A percentile compares a stretch with the other conserved stretches of the same genome.
These are phyloP conservation scores for Phytophthora litchii DNA, from an alignment of 352 stramenopile genomes.

Conservation along the genomic window DNA sequence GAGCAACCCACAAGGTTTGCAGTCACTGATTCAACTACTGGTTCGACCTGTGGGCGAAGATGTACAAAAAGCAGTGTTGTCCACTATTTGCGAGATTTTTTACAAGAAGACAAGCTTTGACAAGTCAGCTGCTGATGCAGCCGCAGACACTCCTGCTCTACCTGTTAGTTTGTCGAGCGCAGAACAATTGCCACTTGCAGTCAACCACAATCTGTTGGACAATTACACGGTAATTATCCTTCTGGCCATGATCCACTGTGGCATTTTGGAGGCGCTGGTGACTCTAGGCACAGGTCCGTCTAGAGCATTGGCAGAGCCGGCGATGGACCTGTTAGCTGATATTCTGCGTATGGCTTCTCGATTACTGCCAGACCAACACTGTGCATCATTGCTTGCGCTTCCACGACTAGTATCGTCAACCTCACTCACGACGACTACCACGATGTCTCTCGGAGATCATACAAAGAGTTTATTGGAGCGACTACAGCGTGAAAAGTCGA, in stretches of 20 bases:
- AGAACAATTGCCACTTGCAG: constrained; percentile 63
- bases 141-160: constrained; percentile 58
- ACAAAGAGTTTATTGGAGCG: constrained; percentile 77
- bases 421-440: constrained; percentile 74
- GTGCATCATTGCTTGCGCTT: constrained; percentile 75
- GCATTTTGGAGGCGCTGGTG: constrained; percentile 82
- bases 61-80: constrained; percentile 87
- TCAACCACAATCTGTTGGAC: constrained; percentile 84
- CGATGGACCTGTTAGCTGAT: constrained; percentile 82
- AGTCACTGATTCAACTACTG: constrained; percentile 86
- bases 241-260: constrained; percentile 87
- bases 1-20: constrained; percentile 87
- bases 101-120: constrained; percentile 88
- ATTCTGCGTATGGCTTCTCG: constrained; percentile 85
- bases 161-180: constrained; percentile 73
- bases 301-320: constrained; percentile 78
- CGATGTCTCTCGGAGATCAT: constrained; percentile 71
- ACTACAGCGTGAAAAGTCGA: constrained; percentile 84
- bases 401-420: constrained; percentile 83
- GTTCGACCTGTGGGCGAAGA: constrained; percentile 89
- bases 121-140: constrained; percentile 48
- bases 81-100: constrained; percentile 91
- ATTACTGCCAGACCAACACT: constrained; percentile 86
- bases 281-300: constrained; percentile 80
- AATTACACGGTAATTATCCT: constrained; percentile 90